Evolutionary conservation across 768 basidiomycete genomes (phyloP).

Genomic region (Mycena rebaudengoi): DNA sequence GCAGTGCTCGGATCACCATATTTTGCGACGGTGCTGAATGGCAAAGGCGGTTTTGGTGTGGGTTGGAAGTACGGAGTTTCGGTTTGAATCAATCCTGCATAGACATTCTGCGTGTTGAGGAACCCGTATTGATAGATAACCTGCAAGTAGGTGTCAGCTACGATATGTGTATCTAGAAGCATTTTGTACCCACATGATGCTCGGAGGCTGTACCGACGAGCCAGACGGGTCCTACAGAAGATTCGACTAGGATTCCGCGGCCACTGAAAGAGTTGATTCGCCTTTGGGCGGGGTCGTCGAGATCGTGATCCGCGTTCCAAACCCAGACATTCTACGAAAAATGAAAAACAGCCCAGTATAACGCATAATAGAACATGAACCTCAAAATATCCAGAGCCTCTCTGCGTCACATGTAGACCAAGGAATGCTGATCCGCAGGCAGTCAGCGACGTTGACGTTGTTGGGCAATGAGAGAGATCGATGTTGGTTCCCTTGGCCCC

Average conservation of each 20-base stretch:
- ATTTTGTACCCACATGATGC: conserved; percentile 2
- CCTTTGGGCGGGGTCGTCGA: conserved; percentile 3
- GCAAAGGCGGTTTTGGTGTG: too few relatives aligned
- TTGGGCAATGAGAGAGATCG: conserved; percentile 40
- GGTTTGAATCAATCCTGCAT: not conserved
- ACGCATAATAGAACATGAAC: not conserved
- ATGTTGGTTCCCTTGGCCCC: conserved; percentile 43
- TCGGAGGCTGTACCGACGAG: conserved; percentile 15
- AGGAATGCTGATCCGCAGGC: conserved; percentile 57
- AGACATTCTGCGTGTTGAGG: too few relatives aligned
- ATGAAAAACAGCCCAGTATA: not conserved
- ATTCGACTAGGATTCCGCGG: conserved; percentile 1
- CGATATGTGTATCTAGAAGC: too few relatives aligned
- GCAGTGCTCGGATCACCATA: too few relatives aligned
- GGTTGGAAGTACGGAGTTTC: too few relatives aligned
- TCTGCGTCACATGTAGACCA: conserved; percentile 43
- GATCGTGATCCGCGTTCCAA: conserved; percentile 12
- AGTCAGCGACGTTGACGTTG: conserved; percentile 28
- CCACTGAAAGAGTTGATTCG: conserved; percentile 6
- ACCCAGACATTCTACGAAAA: conserved; percentile 10
- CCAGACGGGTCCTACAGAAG: conserved; percentile 5
- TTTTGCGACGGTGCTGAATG: too few relatives aligned
- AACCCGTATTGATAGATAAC: too few relatives aligned
- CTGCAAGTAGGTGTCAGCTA: too few relatives aligned
- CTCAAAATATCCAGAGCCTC: conserved; percentile 13